These are phyloP conservation scores for Cercospora zeae-maydis DNA, from an alignment of 2,329 filamentous ascomycete genomes.

Conservation along the genomic window DNA sequence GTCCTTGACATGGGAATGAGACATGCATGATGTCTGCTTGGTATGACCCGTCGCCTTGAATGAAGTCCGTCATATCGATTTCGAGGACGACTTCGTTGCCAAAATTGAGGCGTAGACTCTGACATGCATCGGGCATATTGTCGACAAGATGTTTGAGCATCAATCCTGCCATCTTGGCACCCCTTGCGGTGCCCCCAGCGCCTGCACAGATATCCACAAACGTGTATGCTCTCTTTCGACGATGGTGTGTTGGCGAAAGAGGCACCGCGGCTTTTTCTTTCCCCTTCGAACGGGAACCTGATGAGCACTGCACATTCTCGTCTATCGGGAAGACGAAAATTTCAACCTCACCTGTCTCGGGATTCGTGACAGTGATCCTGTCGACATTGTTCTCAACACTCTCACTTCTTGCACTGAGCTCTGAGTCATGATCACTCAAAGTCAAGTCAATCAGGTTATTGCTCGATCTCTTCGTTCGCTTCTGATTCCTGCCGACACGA, in stretches of 20 bases:
- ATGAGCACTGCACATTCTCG: not conserved
- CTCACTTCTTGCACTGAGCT: not conserved
- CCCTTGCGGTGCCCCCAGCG: conserved; percentile 66
- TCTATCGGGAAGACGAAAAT: not conserved
- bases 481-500: not conserved
- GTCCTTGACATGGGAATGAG: not conserved
- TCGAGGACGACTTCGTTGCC: not conserved
- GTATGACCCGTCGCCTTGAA: not conserved
- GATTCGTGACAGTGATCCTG: not conserved
- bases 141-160: conserved; percentile 56
- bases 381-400: not conserved
- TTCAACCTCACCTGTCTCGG: not conserved
- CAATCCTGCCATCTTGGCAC: conserved; percentile 59
- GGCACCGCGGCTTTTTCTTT: not conserved
- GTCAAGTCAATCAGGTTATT: not conserved
- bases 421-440: not conserved
- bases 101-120: not conserved
- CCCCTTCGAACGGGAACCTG: not conserved
- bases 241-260: too few relatives aligned
- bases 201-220: conserved; percentile 64
- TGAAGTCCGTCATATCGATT: not conserved
- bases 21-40: not conserved
- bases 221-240: not conserved
- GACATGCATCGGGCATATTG: conserved; percentile 35
- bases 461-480: not conserved